These are phyloP conservation scores for Ilyonectria robusta DNA, from an alignment of 2,329 filamentous ascomycete species.

Conservation along the genomic window DNA sequence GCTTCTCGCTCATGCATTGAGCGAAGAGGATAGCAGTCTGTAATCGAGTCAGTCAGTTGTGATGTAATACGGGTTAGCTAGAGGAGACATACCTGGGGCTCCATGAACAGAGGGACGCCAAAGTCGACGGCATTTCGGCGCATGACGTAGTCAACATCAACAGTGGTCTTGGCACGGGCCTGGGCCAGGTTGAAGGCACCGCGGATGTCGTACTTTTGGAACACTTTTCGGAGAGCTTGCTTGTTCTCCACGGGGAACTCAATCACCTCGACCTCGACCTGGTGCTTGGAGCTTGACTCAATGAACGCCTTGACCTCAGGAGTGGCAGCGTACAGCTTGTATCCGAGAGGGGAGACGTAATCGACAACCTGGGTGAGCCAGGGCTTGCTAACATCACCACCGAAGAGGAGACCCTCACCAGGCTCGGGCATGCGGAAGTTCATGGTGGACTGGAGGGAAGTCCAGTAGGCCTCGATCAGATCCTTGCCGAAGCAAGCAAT, in stretches of 20 bases:
- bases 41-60: conserved; percentile 52
- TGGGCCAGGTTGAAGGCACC: conserved; percentile 96
- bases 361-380: conserved; percentile 86
- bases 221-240: conserved; percentile 92
- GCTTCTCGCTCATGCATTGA: conserved; percentile 96
- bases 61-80: not conserved
- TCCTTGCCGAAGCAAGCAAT: conserved; percentile 99
- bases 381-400: conserved; percentile 82
- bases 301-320: conserved; percentile 86
- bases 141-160: conserved; percentile 99
- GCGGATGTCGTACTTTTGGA: conserved; percentile 95
- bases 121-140: conserved; percentile 98
- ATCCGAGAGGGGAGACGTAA: conserved; percentile 89
- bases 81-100: conserved; percentile 83
- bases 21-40: conserved; percentile 97
- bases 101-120: conserved; percentile 97
- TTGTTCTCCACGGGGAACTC: conserved; percentile 98
- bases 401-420: conserved; percentile 95
- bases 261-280: conserved; percentile 86
- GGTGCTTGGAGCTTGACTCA: conserved; percentile 77
- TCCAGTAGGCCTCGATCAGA: conserved; percentile 97
- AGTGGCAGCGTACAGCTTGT: conserved; percentile 93
- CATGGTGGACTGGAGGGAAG: conserved; percentile 96
- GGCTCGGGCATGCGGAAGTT: conserved; percentile 98
- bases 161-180: conserved; percentile 83